Evolutionary conservation across 768 basidiomycete species (phyloP), one percentile per base, ranked within the genome.

Genomic region (Gymnopilus dilepis): DNA sequence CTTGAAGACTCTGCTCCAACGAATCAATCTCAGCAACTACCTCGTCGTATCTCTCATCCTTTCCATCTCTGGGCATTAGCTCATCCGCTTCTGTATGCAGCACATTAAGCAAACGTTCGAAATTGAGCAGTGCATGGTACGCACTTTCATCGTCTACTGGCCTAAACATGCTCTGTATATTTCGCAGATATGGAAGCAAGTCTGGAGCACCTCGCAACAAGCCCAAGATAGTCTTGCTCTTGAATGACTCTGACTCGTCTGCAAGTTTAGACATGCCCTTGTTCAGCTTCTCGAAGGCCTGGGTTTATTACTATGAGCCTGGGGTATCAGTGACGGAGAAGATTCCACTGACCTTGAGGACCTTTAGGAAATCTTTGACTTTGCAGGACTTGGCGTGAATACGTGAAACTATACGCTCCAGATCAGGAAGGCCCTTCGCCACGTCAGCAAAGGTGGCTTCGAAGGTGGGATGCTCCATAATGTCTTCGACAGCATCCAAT

Each of bases 361-460:
- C 91, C 71, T 89, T 92, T 64, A 90, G 72, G 72, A 99, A 99
- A 69, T 97, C 94, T 65, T 83, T 87, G 62, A 95, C 86, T 72
- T 86, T 90, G 76, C 93, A 93, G 59, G 88, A 92, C 72, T 91
- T 94, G 12, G 96, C 96, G 70, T 99, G 97, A 58, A 99, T 91
- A 37, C 97, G 90, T 11, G 95, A 95, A 9, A 99, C 89, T 59
- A 97, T 87, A 13, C 97, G 92, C 72, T 99, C 94, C 8, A 97
- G 83, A 73, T 99, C 97, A 6, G 95, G 95, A 6, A 97, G 72
- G 13, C 89, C 88, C 74, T 93, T 94, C 8, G 88, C 89, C 21
- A 95, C 72, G 52, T 84, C 81, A 21, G 81, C 84, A 73, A 99
- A 99, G 0, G 87, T 83, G 5, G 78, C 80, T 68, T 92, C 89